Conservation (phyloP, 2,329 filamentous ascomycete species). For the Coniosporium tulheliwenetii region DNA sequence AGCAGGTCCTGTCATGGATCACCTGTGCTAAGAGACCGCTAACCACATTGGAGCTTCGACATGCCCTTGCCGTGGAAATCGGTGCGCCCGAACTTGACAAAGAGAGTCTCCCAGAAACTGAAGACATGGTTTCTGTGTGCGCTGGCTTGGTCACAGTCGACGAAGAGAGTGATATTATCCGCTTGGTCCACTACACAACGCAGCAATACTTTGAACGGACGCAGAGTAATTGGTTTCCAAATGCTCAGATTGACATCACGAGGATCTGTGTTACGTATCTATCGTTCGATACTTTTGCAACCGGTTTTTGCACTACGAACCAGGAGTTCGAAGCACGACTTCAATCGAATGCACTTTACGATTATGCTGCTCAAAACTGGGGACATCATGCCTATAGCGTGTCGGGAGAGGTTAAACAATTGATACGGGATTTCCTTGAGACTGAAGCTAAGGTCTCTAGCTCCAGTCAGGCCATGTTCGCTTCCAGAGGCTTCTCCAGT, state of each 20-base stretch:
- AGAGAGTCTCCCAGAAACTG: conserved; percentile 7
- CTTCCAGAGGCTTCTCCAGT: too few relatives aligned
- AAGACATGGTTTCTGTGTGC: conserved; percentile 20
- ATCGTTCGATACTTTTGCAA: conserved; percentile 14
- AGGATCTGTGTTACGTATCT: conserved; percentile 21
- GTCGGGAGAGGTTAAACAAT: too few relatives aligned
- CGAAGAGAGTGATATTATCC: conserved; percentile 20
- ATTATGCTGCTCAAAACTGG: too few relatives aligned
- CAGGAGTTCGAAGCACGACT: too few relatives aligned
- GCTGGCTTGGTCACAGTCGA: conserved; percentile 27
- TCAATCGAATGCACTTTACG: too few relatives aligned
- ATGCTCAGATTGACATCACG: conserved; percentile 13
- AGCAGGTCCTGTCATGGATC: conserved; percentile 9
- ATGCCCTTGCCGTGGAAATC: conserved; percentile 9
- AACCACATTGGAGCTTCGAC: conserved; percentile 8
- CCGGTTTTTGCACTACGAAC: conserved; percentile 3
- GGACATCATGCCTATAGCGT: too few relatives aligned
- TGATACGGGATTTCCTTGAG: too few relatives aligned
- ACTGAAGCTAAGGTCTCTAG: too few relatives aligned
- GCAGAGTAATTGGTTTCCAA: conserved; percentile 13
- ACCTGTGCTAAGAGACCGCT: conserved; percentile 7
- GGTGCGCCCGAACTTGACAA: conserved; percentile 6
- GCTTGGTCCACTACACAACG: conserved; percentile 30
- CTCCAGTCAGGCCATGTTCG: too few relatives aligned
- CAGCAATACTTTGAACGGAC: conserved; percentile 27